phyloP scores from a whole-genome alignment of 805 yeast genomes.

The Teunomyces aglyptinius region DNA sequence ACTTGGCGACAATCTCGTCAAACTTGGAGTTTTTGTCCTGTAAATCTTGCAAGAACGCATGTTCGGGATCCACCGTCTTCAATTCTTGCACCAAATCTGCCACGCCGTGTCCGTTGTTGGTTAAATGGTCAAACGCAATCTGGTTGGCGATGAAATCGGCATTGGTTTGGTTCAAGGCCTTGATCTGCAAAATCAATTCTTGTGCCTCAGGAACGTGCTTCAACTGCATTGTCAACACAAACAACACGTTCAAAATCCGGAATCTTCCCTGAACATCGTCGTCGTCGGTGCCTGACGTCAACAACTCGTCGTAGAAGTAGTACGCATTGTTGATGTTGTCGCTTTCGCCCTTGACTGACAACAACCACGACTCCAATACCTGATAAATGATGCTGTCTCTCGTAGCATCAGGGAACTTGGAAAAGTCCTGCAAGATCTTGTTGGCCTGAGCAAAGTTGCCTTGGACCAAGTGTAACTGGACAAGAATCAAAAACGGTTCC shows the following conservation, averaged over 20 bases:
- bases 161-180: conserved; percentile 37
- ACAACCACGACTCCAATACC: conserved; percentile 71
- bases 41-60: conserved; percentile 57
- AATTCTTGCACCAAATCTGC: conserved; percentile 48
- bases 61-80: conserved; percentile 48
- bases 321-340: conserved; percentile 41
- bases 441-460: conserved; percentile 35
- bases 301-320: conserved; percentile 79
- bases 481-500: conserved; percentile 41
- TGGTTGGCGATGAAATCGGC: conserved; percentile 61
- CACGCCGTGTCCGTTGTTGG: conserved; percentile 40
- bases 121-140: conserved; percentile 58
- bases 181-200: conserved; percentile 49
- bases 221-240: conserved; percentile 75
- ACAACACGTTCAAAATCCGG: conserved; percentile 52
- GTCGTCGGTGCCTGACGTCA: conserved; percentile 47
- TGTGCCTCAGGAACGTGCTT: conserved; percentile 81
- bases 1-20: conserved; percentile 66
- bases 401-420: conserved; percentile 32
- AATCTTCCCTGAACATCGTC: conserved; percentile 32
- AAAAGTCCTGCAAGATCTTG: conserved; percentile 30
- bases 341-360: conserved; percentile 37
- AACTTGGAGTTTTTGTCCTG: conserved; percentile 62
- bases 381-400: conserved; percentile 73
- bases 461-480: conserved; percentile 38